phyloP scores from a whole-genome alignment of 129 eudicot species.

The Gnaphalium uliginosum region DNA sequence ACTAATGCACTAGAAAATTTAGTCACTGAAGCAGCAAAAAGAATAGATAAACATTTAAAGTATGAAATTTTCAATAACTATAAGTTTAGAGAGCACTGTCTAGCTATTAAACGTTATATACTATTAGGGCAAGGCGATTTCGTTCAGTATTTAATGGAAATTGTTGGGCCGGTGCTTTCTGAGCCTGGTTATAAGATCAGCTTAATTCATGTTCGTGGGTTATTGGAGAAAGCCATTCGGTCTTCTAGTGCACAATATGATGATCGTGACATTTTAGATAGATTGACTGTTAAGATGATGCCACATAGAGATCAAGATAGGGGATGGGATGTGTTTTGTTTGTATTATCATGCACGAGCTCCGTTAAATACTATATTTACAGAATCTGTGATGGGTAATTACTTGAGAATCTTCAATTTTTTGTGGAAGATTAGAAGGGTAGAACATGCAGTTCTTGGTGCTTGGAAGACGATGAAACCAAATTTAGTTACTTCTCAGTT shows the following conservation, averaged over 20 bases:
- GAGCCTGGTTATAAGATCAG: conserved; percentile 86
- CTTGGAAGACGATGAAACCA: conserved; percentile 91
- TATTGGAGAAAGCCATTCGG: conserved; percentile 71
- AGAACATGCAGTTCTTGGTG: conserved; percentile 76
- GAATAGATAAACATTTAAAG: conserved; percentile 77
- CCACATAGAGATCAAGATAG: conserved; percentile 68
- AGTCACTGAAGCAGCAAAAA: conserved; percentile 75
- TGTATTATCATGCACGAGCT: conserved; percentile 71
- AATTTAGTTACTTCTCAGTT: conserved; percentile 58
- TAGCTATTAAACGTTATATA: conserved; percentile 81
- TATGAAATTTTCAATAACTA: conserved; percentile 60
- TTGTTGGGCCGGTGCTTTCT: conserved; percentile 67
- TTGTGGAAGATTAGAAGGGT: conserved; percentile 94
- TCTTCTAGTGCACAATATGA: conserved; percentile 91
- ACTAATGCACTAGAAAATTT: conserved; percentile 82
- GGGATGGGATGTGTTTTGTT: conserved; percentile 89
- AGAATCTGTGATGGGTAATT: conserved; percentile 74
- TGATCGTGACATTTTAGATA: conserved; percentile 64
- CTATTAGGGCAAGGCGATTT: conserved; percentile 94
- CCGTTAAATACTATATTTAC: conserved; percentile 79
- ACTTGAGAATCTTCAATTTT: conserved; percentile 74
- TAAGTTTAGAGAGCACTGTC: conserved; percentile 85
- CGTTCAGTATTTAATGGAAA: conserved; percentile 85
- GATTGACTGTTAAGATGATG: conserved; percentile 90
- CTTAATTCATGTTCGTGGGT: conserved; percentile 73